Evolutionary conservation across 2,329 filamentous ascomycete genomes (phyloP).

Genomic region (Aspergillus sp.): DNA sequence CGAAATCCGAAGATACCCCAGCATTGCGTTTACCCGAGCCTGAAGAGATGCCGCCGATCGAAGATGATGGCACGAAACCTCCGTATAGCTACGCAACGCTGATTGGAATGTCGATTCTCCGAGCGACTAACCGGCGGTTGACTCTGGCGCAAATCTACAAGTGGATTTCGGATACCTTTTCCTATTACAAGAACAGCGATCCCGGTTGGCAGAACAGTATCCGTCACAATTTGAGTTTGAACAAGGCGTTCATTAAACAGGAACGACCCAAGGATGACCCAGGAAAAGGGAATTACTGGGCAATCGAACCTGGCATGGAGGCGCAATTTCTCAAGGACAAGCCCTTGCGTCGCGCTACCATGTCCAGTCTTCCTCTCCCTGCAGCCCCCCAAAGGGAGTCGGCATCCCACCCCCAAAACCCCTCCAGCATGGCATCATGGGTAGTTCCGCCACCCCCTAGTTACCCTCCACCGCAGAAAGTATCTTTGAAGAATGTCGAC

Average conservation of each 20-base stretch:
- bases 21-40: constrained; percentile 57
- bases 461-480: constrained; percentile 15
- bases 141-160: constrained; percentile 96
- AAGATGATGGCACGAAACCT: constrained; percentile 84
- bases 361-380: constrained; percentile 39
- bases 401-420: constrained; percentile 23
- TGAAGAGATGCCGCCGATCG: constrained; percentile 70
- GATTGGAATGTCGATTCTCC: constrained; percentile 93
- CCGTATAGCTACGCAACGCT: constrained; percentile 88
- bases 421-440: constrained; percentile 25
- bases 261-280: constrained; percentile 95
- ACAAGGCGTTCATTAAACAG: constrained; percentile 94
- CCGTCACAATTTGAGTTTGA: constrained; percentile 91
- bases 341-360: constrained; percentile 44
- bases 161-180: constrained; percentile 95
- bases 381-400: constrained; percentile 24
- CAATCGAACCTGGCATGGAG: constrained; percentile 84
- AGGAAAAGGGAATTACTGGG: constrained; percentile 97
- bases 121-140: constrained; percentile 72
- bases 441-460: constrained; percentile 25
- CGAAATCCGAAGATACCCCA: constrained; percentile 51
- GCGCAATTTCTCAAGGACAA: constrained; percentile 85
- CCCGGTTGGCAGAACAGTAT: constrained; percentile 99
- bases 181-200: constrained; percentile 77
- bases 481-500: constrained; percentile 38